phyloP scores from a whole-genome alignment of 2,329 filamentous ascomycete genomes.

The Cadophora luteo-olivacea region DNA sequence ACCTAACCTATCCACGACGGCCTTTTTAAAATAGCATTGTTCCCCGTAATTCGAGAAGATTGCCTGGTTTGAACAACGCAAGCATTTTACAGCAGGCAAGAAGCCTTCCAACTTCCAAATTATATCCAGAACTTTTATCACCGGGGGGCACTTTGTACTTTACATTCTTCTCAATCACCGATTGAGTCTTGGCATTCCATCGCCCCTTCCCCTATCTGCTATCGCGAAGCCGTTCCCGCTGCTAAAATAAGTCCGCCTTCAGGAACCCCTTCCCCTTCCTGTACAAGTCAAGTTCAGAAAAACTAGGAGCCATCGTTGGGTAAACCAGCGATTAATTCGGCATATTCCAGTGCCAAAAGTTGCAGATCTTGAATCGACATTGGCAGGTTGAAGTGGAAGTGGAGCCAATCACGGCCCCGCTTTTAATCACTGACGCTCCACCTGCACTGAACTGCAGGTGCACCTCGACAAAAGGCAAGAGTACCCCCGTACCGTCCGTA shows the following conservation, averaged over 20 bases:
- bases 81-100: not conserved
- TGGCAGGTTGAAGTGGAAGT: not conserved
- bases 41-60: slow-evolving; percentile 7
- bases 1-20: not conserved
- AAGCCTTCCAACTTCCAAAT: not conserved
- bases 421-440: not conserved
- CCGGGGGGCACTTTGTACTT: not conserved
- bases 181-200: not conserved
- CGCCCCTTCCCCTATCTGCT: not conserved
- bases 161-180: not conserved
- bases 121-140: not conserved
- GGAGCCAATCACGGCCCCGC: slow-evolving; percentile 8
- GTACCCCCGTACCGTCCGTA: not conserved
- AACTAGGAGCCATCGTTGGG: slow-evolving; percentile 1
- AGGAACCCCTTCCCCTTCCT: not conserved
- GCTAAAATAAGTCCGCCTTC: not conserved
- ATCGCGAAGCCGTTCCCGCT: not conserved
- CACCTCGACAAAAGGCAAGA: not conserved
- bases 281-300: not conserved
- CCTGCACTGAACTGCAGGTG: not conserved
- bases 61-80: not conserved
- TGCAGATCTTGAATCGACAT: not conserved
- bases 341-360: not conserved
- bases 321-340: slow-evolving; percentile 1
- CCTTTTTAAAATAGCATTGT: slow-evolving; percentile 10